phyloP scores from a whole-genome alignment of 768 basidiomycete species.

The Russula sp. region DNA sequence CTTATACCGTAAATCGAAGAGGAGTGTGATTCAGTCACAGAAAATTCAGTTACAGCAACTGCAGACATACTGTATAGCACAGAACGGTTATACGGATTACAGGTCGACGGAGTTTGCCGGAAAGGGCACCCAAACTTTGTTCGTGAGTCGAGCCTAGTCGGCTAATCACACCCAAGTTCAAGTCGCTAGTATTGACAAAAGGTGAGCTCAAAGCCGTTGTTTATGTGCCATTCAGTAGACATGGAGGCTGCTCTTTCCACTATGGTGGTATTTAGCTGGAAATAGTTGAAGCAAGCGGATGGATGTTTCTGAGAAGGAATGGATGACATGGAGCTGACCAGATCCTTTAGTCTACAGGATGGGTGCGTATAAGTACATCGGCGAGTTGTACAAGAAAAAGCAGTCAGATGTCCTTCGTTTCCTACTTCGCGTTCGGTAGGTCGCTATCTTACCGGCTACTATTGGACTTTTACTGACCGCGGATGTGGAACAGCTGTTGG shows the following conservation, averaged over 20 bases:
- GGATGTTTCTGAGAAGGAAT: conserved; percentile 33
- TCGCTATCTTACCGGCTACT: conserved; percentile 17
- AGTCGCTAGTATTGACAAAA: conserved; percentile 36
- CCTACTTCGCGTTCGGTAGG: conserved; percentile 91
- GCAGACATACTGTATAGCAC: neutral
- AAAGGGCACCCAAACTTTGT: conserved; percentile 11
- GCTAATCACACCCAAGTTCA: conserved; percentile 31
- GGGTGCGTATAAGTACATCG: conserved; percentile 96
- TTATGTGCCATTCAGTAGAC: conserved; percentile 8
- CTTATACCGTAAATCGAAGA: neutral
- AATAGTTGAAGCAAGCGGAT: conserved; percentile 30
- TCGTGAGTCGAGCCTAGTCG: neutral
- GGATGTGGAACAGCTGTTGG: conserved; percentile 70
- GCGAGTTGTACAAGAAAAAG: conserved; percentile 98
- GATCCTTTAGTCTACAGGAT: conserved; percentile 52
- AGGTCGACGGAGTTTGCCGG: conserved; percentile 24
- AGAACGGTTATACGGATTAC: no score
- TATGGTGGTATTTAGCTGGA: conserved; percentile 7
- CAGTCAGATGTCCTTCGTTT: conserved; percentile 97
- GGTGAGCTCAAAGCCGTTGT: conserved; percentile 32
- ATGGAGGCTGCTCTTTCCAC: neutral
- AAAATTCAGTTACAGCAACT: neutral
- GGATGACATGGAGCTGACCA: conserved; percentile 29
- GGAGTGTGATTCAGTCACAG: neutral
- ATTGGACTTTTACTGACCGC: conserved; percentile 17